phyloP scores from a whole-genome alignment of 768 basidiomycete genomes.

The Cyclocybe cylindracea region DNA sequence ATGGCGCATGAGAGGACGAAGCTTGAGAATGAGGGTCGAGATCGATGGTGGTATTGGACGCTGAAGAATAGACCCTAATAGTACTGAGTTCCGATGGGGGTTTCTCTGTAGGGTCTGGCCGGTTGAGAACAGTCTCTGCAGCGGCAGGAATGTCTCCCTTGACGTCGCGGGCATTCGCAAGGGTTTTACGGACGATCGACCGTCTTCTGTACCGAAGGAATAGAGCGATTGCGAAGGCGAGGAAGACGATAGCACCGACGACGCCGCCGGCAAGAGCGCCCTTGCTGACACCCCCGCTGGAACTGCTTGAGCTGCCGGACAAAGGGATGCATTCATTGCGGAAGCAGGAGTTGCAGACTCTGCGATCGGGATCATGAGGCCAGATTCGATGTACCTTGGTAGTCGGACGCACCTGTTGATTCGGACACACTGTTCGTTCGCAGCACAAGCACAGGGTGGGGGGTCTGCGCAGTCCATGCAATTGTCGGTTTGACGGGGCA shows the following conservation, averaged over 20 bases:
- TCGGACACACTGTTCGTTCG: constrained; percentile 58
- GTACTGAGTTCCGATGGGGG: constrained; percentile 38
- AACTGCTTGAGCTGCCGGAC: constrained; percentile 14
- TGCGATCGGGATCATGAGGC: constrained; percentile 26
- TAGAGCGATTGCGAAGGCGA: constrained; percentile 48
- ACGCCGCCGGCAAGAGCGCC: constrained; percentile 78
- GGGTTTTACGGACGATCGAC: constrained; percentile 39
- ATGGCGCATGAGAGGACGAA: constrained; percentile 29
- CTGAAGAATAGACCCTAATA: constrained; percentile 49
- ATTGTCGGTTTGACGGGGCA: constrained; percentile 34
- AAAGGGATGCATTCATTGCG: constrained; percentile 51
- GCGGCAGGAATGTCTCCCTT: constrained; percentile 69
- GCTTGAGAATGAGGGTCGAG: constrained; percentile 54
- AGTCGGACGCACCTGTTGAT: constrained; percentile 53
- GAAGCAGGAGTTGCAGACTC: constrained; percentile 60
- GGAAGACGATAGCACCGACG: constrained; percentile 61
- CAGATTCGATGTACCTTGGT: neutral
- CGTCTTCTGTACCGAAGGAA: constrained; percentile 71
- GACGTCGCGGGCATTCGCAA: constrained; percentile 34
- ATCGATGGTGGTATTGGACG: constrained; percentile 55
- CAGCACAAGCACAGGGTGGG: constrained; percentile 54
- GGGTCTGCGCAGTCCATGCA: constrained; percentile 56
- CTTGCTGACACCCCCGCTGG: constrained; percentile 51
- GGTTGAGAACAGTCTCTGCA: constrained; percentile 75
- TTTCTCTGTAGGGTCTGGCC: constrained; percentile 83